Evolutionary conservation across 1,139 yeast genomes (phyloP).

Genomic region (Suhomyces atakaporum): DNA sequence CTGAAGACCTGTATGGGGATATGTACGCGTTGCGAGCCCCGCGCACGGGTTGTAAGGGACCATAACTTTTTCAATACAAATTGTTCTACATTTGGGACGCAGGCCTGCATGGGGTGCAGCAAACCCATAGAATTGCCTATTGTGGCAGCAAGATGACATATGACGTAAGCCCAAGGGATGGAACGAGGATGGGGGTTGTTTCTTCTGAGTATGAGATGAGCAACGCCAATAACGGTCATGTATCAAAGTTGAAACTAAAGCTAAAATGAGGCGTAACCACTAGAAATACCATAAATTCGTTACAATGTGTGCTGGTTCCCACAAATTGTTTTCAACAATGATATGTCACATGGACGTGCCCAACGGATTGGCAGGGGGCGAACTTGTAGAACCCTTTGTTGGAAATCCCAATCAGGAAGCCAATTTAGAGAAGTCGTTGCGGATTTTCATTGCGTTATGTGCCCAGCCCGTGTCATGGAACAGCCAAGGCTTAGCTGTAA

Average conservation of each 20-base stretch:
- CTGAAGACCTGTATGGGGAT: constrained; percentile 1
- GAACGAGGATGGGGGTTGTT: not conserved
- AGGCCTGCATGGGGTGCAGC: constrained; percentile 1
- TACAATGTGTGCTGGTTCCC: too few species aligned
- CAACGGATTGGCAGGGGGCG: too few species aligned
- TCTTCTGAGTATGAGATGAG: not conserved
- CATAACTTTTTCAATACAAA: too few species aligned
- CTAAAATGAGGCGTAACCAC: not conserved
- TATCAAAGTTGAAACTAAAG: not conserved
- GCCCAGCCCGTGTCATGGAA: too few species aligned
- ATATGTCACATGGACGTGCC: too few species aligned
- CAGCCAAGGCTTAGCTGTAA: too few species aligned
- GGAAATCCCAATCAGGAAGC: too few species aligned
- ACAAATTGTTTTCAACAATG: too few species aligned
- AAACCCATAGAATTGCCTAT: constrained; percentile 1
- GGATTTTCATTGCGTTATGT: too few species aligned
- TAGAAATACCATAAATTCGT: too few species aligned
- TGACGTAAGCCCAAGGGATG: constrained; percentile 5
- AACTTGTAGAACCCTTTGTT: too few species aligned
- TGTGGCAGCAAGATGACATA: constrained; percentile 3
- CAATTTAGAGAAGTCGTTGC: too few species aligned
- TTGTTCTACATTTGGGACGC: not conserved
- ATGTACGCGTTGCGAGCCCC: constrained; percentile 3
- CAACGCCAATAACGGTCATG: not conserved
- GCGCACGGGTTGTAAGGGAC: not conserved